A percentile compares a stretch with the other conserved stretches of the same genome.
Evolutionary conservation across 192 early-diverging fungal species (phyloP).

Genomic region (Mortierella antarctica): DNA sequence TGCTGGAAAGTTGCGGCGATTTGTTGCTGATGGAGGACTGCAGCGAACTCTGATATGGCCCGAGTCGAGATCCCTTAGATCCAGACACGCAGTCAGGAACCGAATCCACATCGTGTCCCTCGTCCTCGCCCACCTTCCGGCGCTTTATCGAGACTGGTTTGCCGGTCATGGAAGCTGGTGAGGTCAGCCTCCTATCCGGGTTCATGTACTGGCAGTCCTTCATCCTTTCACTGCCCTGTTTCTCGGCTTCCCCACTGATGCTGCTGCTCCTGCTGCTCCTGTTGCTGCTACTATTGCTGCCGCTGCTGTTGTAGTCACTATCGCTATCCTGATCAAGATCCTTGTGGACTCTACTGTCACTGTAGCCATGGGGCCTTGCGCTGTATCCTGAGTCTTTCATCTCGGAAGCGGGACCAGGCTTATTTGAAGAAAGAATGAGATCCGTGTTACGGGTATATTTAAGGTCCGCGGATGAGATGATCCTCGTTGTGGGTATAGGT

Average conservation of each 20-base stretch:
- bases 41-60: background rate
- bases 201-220: background rate
- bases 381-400: too few relatives aligned
- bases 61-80: too few relatives aligned
- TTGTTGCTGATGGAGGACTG: background rate
- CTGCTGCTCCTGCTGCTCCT: background rate
- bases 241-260: background rate
- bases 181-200: background rate
- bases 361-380: too few relatives aligned
- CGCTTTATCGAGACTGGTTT: conserved; percentile 24
- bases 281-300: background rate
- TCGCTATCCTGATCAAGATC: conserved; percentile 8
- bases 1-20: conserved; percentile 18
- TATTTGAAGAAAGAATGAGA: too few relatives aligned
- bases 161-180: background rate
- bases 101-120: background rate
- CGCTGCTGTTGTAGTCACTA: background rate
- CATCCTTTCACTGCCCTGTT: conserved; percentile 1
- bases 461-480: too few relatives aligned
- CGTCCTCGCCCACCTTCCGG: conserved; percentile 20
- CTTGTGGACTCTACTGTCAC: background rate
- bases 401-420: too few relatives aligned
- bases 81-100: too few relatives aligned
- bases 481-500: too few relatives aligned
- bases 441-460: too few relatives aligned